phyloP scores from a whole-genome alignment of 2,329 filamentous ascomycete species.

The Clonostachys rosea region DNA sequence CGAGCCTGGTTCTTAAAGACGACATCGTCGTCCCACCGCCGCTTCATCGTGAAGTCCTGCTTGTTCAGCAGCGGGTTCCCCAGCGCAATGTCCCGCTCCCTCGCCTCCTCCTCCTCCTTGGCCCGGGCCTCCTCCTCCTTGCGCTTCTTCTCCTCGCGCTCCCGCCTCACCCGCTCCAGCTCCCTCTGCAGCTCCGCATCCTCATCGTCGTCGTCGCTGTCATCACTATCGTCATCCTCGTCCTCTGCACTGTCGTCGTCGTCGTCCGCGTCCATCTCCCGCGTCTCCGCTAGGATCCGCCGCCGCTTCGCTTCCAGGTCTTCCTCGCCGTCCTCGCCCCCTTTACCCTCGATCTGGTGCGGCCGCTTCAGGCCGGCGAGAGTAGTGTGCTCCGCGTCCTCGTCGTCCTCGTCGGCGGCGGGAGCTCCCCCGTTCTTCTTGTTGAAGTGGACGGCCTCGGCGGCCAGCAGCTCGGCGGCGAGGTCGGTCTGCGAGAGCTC shows the following conservation, averaged over 20 bases:
- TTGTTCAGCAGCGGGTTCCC: constrained; percentile 93
- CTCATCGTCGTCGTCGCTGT: constrained; percentile 40
- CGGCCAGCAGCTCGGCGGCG: constrained; percentile 81
- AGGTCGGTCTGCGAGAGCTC: constrained; percentile 73
- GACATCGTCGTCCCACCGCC: constrained; percentile 96
- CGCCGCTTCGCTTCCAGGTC: constrained; percentile 78
- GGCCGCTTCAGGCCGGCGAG: constrained; percentile 54
- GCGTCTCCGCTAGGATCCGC: constrained; percentile 80
- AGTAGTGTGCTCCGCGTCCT: constrained; percentile 36
- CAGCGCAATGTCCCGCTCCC: constrained; percentile 82
- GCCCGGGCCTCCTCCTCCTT: constrained; percentile 68
- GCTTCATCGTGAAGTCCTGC: constrained; percentile 83
- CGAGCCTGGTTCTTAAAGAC: constrained; percentile 99
- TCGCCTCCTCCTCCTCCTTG: constrained; percentile 76
- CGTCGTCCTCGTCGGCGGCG: constrained; percentile 38
- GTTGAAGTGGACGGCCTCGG: constrained; percentile 81
- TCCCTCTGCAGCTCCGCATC: constrained; percentile 86
- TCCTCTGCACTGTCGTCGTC: constrained; percentile 57
- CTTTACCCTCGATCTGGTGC: constrained; percentile 10
- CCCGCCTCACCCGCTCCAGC: constrained; percentile 87
- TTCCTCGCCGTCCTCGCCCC: constrained; percentile 37
- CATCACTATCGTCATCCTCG: constrained; percentile 48
- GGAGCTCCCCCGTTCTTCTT: constrained; percentile 68
- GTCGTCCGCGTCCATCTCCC: constrained; percentile 78
- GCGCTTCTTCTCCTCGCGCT: constrained; percentile 43